A percentile compares a stretch with the other conserved stretches of the same genome.
These are phyloP conservation scores for Botrytis fragariae DNA, from an alignment of 2,329 filamentous ascomycete genomes.

Conservation along the genomic window DNA sequence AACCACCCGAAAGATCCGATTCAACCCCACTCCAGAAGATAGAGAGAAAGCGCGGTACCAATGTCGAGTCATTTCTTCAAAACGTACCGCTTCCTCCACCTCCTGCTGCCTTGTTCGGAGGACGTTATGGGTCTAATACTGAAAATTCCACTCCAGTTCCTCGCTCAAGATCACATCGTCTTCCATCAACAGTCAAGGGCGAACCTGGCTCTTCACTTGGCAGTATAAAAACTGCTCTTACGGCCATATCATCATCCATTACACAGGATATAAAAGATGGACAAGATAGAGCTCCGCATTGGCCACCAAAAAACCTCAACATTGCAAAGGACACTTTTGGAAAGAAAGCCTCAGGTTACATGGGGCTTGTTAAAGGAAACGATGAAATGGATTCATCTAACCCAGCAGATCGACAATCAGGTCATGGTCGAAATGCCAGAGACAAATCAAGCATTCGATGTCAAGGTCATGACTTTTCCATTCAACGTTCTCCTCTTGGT, in stretches of 20 bases:
- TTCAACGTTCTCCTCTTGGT: constrained; percentile 19
- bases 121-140: constrained; percentile 4
- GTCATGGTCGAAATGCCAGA: not conserved
- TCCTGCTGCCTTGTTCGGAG: constrained; percentile 17
- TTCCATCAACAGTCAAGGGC: not conserved
- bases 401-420: not conserved
- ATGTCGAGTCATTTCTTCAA: constrained; percentile 18
- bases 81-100: constrained; percentile 24
- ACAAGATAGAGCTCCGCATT: not conserved
- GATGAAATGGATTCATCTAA: constrained; percentile 1
- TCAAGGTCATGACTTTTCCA: constrained; percentile 12
- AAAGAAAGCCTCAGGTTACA: not conserved
- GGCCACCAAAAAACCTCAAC: constrained; percentile 13
- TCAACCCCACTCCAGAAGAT: constrained; percentile 30
- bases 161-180: constrained; percentile 13
- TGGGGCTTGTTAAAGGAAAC: not conserved
- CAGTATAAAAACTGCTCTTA: constrained; percentile 20
- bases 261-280: constrained; percentile 8
- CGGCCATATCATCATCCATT: constrained; percentile 15
- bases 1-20: constrained; percentile 21
- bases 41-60: constrained; percentile 11
- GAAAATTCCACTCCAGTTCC: constrained; percentile 14
- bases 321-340: constrained; percentile 4
- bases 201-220: constrained; percentile 5
- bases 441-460: constrained; percentile 3